A percentile compares a stretch with the other conserved stretches of the same genome.
phyloP scores from a whole-genome alignment of 257 asterid genomes.

The Penstemon eatonii region DNA sequence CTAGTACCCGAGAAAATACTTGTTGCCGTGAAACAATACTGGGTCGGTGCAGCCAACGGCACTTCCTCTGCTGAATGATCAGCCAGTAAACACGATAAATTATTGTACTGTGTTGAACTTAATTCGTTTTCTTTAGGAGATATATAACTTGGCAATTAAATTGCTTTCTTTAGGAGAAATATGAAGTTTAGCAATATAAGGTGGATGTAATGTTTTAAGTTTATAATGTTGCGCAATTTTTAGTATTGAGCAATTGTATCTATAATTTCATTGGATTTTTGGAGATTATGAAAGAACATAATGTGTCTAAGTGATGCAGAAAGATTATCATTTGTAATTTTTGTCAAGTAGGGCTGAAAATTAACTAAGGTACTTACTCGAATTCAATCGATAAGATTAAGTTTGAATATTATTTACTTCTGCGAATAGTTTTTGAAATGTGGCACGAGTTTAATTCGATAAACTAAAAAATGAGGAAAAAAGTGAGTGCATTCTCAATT shows the following conservation, averaged over 20 bases:
- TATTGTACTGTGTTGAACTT: background rate
- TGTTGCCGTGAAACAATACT: slow-evolving; percentile 64
- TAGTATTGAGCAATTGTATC: slow-evolving; percentile 13
- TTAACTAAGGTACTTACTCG: no score
- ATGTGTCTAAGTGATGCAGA: no score
- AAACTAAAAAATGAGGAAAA: no score
- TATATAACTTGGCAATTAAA: background rate
- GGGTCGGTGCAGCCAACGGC: slow-evolving; percentile 46
- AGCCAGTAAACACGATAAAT: background rate
- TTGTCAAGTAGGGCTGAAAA: no score
- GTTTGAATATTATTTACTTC: no score
- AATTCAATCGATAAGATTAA: no score
- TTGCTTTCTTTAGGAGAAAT: slow-evolving; percentile 1
- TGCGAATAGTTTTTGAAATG: no score
- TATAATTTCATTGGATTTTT: slow-evolving; percentile 7
- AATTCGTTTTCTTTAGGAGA: background rate
- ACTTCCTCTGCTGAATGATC: slow-evolving; percentile 46
- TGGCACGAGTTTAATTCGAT: no score
- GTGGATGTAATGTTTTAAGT: slow-evolving; percentile 9
- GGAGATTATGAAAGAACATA: no score
- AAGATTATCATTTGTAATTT: no score
- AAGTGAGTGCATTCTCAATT: no score
- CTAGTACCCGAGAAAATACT: slow-evolving; percentile 84
- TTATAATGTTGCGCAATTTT: slow-evolving; percentile 7
- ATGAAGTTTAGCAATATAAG: background rate